These are phyloP conservation scores for Penicillium daleae DNA, from an alignment of 495 filamentous ascomycete species.

Conservation along the genomic window DNA sequence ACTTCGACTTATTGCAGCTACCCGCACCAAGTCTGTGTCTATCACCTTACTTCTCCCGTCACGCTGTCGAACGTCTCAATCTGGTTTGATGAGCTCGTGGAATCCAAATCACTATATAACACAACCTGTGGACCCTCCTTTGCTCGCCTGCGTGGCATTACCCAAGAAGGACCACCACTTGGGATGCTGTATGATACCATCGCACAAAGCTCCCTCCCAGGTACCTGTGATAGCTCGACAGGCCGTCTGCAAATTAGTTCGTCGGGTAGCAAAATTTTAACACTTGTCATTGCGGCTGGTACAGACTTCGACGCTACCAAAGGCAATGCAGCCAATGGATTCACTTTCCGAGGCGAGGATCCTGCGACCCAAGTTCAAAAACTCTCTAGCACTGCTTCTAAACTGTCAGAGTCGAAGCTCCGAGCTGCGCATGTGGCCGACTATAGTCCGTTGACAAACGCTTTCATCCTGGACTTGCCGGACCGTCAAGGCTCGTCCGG, in stretches of 20 bases:
- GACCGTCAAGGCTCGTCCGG: conserved; percentile 38
- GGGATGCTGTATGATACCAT: conserved; percentile 5
- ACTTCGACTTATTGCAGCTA: conserved; percentile 44
- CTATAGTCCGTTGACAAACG: conserved; percentile 35
- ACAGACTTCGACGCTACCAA: conserved; percentile 51
- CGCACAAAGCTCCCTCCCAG: neutral
- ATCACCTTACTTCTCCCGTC: conserved; percentile 37
- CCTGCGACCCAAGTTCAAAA: conserved; percentile 39
- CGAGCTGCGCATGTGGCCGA: conserved; percentile 44
- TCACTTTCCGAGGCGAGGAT: conserved; percentile 51
- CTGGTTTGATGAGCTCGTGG: conserved; percentile 32
- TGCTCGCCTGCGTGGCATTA: conserved; percentile 32
- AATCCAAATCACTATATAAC: conserved; percentile 20
- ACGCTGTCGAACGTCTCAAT: conserved; percentile 41
- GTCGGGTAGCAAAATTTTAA: neutral
- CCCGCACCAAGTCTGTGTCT: conserved; percentile 53
- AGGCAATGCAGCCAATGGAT: conserved; percentile 43
- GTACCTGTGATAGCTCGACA: conserved; percentile 11
- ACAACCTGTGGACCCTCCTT: conserved; percentile 32
- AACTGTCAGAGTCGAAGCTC: conserved; percentile 30
- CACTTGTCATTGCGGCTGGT: conserved; percentile 44
- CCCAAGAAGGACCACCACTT: conserved; percentile 27
- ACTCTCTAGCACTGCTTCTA: conserved; percentile 32
- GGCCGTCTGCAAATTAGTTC: conserved; percentile 34
- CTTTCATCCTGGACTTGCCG: conserved; percentile 46